These are phyloP conservation scores for Mycena metata DNA, from an alignment of 768 basidiomycete species.

Conservation along the genomic window DNA sequence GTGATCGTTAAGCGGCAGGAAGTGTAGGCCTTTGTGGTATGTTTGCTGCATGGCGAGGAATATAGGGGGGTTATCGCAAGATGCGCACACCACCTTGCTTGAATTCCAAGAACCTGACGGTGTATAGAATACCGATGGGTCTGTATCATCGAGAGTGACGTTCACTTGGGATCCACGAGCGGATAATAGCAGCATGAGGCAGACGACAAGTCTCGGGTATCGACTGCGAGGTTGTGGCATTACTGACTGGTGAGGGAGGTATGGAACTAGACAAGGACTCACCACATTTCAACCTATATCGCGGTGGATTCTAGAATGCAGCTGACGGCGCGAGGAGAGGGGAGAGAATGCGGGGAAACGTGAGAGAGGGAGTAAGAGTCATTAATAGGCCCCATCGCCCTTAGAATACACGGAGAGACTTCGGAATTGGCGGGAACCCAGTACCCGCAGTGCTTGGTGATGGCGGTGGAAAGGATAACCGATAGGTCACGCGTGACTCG, in stretches of 20 bases:
- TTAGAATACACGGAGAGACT: not conserved
- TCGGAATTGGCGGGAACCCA: constrained; percentile 17
- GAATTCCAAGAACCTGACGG: constrained; percentile 54
- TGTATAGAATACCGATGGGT: constrained; percentile 54
- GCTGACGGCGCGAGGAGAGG: constrained; percentile 4
- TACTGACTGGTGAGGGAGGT: not conserved
- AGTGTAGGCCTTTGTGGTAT: constrained; percentile 54
- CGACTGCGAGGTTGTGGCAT: constrained; percentile 11
- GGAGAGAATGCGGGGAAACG: constrained; percentile 29
- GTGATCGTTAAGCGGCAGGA: constrained; percentile 35
- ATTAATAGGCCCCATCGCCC: constrained; percentile 14
- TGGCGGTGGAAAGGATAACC: constrained; percentile 10
- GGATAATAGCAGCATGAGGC: constrained; percentile 31
- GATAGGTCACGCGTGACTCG: constrained; percentile 16
- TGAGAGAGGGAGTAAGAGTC: constrained; percentile 32
- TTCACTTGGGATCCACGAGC: constrained; percentile 46
- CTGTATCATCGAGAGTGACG: constrained; percentile 55
- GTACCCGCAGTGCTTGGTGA: constrained; percentile 22
- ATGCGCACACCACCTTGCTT: constrained; percentile 46
- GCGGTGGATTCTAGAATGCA: not conserved
- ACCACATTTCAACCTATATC: constrained; percentile 19
- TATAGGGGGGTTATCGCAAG: constrained; percentile 47
- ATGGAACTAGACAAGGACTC: not conserved
- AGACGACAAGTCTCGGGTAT: constrained; percentile 18
- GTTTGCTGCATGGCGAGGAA: constrained; percentile 43